A percentile compares a stretch with the other conserved stretches of the same genome.
Conservation (phyloP, 495 filamentous ascomycete genomes). For the Penicillium riverlandense region DNA sequence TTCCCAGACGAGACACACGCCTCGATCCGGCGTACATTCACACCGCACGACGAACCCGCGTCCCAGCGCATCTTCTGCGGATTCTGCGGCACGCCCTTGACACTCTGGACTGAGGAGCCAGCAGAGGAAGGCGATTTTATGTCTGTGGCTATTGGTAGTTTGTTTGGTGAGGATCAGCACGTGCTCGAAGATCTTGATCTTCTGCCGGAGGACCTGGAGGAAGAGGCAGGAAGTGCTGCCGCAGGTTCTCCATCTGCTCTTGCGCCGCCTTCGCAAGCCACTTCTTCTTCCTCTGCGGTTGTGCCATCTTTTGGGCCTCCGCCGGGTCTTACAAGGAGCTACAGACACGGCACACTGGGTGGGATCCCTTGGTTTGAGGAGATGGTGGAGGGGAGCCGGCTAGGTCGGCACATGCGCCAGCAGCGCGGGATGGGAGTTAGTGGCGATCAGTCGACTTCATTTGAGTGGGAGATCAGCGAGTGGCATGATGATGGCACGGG, state of each 20-base stretch:
- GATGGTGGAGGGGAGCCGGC: constrained; percentile 64
- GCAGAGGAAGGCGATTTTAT: constrained; percentile 65
- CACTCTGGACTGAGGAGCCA: constrained; percentile 71
- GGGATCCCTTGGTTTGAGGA: constrained; percentile 77
- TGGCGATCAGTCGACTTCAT: constrained; percentile 48
- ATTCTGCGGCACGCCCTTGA: constrained; percentile 77
- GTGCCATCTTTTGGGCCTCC: constrained; percentile 14
- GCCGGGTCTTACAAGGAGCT: constrained; percentile 14
- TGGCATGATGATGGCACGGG: constrained; percentile 55
- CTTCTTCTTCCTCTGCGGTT: constrained; percentile 11
- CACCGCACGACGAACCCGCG: constrained; percentile 48
- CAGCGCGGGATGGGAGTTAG: constrained; percentile 47
- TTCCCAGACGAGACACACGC: constrained; percentile 70
- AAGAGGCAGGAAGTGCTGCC: constrained; percentile 24
- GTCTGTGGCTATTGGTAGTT: constrained; percentile 63
- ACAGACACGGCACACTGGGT: constrained; percentile 29
- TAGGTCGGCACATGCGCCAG: constrained; percentile 58
- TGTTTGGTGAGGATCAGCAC: constrained; percentile 57
- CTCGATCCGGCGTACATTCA: constrained; percentile 66
- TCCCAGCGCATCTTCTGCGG: constrained; percentile 78
- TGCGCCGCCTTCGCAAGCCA: neutral
- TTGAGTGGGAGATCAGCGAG: constrained; percentile 84
- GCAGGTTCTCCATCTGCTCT: constrained; percentile 2
- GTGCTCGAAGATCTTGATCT: constrained; percentile 62
- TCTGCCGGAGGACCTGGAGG: constrained; percentile 42